Evolutionary conservation across 2,329 filamentous ascomycete genomes (phyloP), one percentile per base, ranked within the genome.

Genomic region (Xylaria sp.): DNA sequence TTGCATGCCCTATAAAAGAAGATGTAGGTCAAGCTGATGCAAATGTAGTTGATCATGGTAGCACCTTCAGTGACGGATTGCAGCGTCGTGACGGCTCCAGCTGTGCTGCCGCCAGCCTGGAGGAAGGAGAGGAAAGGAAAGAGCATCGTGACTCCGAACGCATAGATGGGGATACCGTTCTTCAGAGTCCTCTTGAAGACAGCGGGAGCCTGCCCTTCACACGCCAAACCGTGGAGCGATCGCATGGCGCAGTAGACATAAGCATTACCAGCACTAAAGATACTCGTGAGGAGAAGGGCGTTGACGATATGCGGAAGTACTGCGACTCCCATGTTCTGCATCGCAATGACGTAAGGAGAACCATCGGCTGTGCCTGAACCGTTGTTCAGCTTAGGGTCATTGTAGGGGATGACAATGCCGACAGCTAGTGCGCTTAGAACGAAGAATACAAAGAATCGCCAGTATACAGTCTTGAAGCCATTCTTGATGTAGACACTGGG

Each of bases 401-500:
- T 85, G 77, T 88, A 88, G 1, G 90, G 84, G 62, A 91, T 84
- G 67, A 91, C 78, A 65, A 91, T 87, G 3, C 89, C 89, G 23
- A 91, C 85, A 62, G 84, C 86, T 1, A 93, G 82, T 3, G 88
- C 88, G 6, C 89, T 88, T 6, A 91, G 84, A 25, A 92, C 85
- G 80, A 92, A 92, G 80, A 92, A 92, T 0, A 86, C 76, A 1
- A 86, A 89, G 60, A 92, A 82, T 37, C 90, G 87, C 78, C 89
- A 90, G 79, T 91, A 90, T 3, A 91, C 88, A 1, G 87, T 88
- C 69, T 90, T 91, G 79, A 86, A 92, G 1, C 90, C 90, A 62
- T 84, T 85, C 2, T 89, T 89, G 75, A 92, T 84, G 44, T 87
- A 84, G 6, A 79, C 79, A 13, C 88, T 85, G 1, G 89, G 89